A percentile compares a stretch with the other conserved stretches of the same genome.
phyloP scores from a whole-genome alignment of 805 yeast species.

The Hanseniaspora mollemarum region DNA sequence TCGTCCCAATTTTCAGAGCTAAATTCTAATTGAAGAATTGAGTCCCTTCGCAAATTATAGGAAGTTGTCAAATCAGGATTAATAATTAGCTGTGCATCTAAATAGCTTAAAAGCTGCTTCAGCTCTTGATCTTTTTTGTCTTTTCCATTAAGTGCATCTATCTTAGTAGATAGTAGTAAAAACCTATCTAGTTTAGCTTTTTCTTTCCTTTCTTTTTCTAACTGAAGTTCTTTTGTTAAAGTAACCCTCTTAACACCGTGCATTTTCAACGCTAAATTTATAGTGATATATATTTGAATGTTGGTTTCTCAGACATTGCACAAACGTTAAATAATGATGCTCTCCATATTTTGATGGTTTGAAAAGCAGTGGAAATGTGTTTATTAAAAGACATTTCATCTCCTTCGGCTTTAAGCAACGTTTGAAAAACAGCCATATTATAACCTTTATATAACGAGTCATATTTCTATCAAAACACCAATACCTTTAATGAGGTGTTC shows the following conservation, averaged over 20 bases:
- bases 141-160: not conserved
- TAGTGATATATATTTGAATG: not conserved
- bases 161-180: slow-evolving; percentile 22
- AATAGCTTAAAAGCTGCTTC: slow-evolving; percentile 26
- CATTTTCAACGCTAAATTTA: slow-evolving; percentile 28
- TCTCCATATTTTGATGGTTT: not conserved
- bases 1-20: slow-evolving; percentile 27
- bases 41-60: slow-evolving; percentile 84
- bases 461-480: too few species aligned
- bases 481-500: too few species aligned
- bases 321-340: too few species aligned
- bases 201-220: slow-evolving; percentile 46
- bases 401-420: too few species aligned
- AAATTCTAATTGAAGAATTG: slow-evolving; percentile 34
- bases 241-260: slow-evolving; percentile 62
- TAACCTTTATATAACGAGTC: too few species aligned
- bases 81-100: slow-evolving; percentile 31
- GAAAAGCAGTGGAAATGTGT: not conserved
- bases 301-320: not conserved
- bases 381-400: too few species aligned
- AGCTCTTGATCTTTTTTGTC: not conserved
- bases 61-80: slow-evolving; percentile 83
- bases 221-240: slow-evolving; percentile 45
- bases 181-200: slow-evolving; percentile 48
- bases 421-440: too few species aligned